Conservation (phyloP, 2,329 filamentous ascomycete genomes). For the Colletotrichum sp. region DNA sequence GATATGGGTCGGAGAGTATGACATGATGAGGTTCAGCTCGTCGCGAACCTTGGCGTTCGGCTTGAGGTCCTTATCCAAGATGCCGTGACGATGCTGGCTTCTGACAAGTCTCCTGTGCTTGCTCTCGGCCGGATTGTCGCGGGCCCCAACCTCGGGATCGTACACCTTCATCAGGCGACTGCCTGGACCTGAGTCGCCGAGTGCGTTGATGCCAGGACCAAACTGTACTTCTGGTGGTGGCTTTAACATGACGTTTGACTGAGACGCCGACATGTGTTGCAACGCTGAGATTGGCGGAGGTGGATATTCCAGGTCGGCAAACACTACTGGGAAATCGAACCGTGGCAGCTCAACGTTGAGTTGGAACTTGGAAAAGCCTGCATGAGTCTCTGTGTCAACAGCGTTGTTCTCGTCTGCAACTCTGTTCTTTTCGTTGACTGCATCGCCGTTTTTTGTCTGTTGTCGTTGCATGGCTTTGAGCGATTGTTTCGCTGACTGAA, state of each 20-base stretch:
- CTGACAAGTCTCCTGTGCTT: slow-evolving; percentile 93
- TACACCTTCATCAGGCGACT: slow-evolving; percentile 83
- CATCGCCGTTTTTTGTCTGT: slow-evolving; percentile 45
- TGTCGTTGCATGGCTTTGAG: slow-evolving; percentile 62
- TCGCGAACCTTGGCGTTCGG: slow-evolving; percentile 96
- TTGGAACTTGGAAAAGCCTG: slow-evolving; percentile 68
- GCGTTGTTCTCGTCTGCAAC: slow-evolving; percentile 24
- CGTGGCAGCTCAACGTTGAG: slow-evolving; percentile 91
- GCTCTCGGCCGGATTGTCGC: slow-evolving; percentile 91
- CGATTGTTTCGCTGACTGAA: slow-evolving; percentile 68
- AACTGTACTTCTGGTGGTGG: slow-evolving; percentile 88
- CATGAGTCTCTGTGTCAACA: slow-evolving; percentile 50
- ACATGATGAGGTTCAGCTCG: slow-evolving; percentile 88
- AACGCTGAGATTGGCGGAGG: slow-evolving; percentile 82
- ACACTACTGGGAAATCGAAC: slow-evolving; percentile 95
- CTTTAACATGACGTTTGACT: slow-evolving; percentile 74
- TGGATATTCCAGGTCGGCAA: slow-evolving; percentile 91
- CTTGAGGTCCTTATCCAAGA: slow-evolving; percentile 92
- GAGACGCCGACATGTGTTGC: slow-evolving; percentile 65
- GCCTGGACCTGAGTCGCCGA: slow-evolving; percentile 56
- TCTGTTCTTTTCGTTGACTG: slow-evolving; percentile 33
- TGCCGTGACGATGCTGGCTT: slow-evolving; percentile 88
- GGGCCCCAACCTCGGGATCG: slow-evolving; percentile 88
- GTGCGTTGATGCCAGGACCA: slow-evolving; percentile 84
- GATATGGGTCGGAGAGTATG: slow-evolving; percentile 89